Evolutionary conservation across 148 eudicot species (phyloP), one percentile per base, ranked within the genome.

Genomic region (Tetragonia tetragonoides): DNA sequence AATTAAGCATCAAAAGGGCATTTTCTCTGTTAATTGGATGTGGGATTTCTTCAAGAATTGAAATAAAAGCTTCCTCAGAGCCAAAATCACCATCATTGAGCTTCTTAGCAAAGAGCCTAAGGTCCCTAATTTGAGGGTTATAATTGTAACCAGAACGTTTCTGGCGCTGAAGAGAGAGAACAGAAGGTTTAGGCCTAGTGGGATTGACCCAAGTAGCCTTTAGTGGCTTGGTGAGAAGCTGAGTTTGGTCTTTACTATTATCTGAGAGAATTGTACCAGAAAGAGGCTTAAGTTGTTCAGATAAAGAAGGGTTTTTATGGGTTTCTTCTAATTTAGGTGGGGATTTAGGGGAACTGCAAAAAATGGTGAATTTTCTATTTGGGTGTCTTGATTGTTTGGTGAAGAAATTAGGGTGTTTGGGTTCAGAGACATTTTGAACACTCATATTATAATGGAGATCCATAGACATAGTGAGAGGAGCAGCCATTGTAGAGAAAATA

Each of bases 191-290:
- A 6, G 88, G 85, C 76, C 83, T 87, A 14, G 93, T 78, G 69
- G 99, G 99, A 66, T 96, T 96, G 80, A 96, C 92, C 99, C 99
- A 93, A 15, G 82, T 86, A 44, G 99, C 91, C 76, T 88, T 96
- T 0, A 89, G 68, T 16, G 83, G 95, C 81, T 90, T 93, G 18
- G 85, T 75, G 62, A 87, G 82, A 78, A 89, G 87, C 18, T 86
- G 87, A 81, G 83, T 66, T 78, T 73, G 75, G 66, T 75, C 66
- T 77, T 78, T 63, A 38, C 37, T 73, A 64, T 87, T 78, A 73
- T 85, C 81, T 14, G 78, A 59, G 70, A 91, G 89, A 75, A 81
- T 81, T 65, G 89, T 89, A 21, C 83, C 81, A 71, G 91, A 88
- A 73, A 94, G 85, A 40, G 93, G 87, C 79, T 84, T 84, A 61